Base-by-base conservation (phyloP, 2,329 filamentous ascomycete genomes). In the Ustulina deusta region DNA sequence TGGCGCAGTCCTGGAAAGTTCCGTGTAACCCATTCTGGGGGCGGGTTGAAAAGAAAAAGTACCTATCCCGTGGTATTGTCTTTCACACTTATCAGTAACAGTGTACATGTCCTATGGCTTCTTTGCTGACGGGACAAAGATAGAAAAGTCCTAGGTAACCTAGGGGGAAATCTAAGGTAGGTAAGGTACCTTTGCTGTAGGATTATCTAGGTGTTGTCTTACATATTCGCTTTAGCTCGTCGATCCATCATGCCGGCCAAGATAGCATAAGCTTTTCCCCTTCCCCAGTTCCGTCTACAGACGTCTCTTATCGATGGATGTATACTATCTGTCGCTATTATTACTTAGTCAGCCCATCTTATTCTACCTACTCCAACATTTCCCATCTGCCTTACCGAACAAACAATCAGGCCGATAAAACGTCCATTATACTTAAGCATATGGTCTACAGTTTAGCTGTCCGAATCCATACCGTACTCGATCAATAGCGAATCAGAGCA, bases 241-340 rank as follows among this genome's bases (percentile, higher is more conserved):
- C 36, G 52, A 61, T 48, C 58, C 42, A 7, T 40, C 34, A 59
- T 36, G 62, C 22, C 34, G 13, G 60, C 65, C 61, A 60, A 67
- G 56, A 44, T 15, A 42, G 32, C 34, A 60, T 11, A 64, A 64
- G 65, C 65, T 67, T 67, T 67, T 55, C 6, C 25, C 11, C 34
- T 38, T 22, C 29, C 56, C n/a, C 49, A 42, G 61, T 36, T 42
- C 13, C 20, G 25, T 17, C 58, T 42, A 10, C 25, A 61, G 36
- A 29, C 49, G 17, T 20, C 17, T 40, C 38, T 13, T 17, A 56
- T 54, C 27, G 3, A 20, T 59, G 38, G 34, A 15, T 36, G n/a
- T n/a, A n/a, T n/a, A n/a, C n/a, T n/a, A n/a, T n/a, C n/a, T n/a
- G 11, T 36, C 34, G 4, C 34, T 40, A 11, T 34, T 51, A 13